Evolutionary conservation across 2,329 filamentous ascomycete species (phyloP), one percentile per base, ranked within the genome.

Genomic region (Zymoseptoria ardabiliae): DNA sequence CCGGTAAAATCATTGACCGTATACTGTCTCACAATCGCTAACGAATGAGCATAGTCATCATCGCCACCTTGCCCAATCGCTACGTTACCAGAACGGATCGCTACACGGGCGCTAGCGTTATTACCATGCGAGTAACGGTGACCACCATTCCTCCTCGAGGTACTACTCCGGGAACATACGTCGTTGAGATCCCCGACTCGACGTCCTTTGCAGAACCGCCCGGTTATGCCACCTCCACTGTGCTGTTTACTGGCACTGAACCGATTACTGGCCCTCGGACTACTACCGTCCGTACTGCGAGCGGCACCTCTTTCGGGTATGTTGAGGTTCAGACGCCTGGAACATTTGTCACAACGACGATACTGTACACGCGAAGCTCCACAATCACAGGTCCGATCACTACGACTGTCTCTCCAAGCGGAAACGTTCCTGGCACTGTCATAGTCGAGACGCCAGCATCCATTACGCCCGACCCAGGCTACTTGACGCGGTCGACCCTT

Each of bases 171-270:
- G 59, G 60, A 3, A 57, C 53, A 6, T 30, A 58, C 20, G 48
- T 58, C 17, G 51, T 63, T 54, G 53, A 58, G 57, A 61, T 56
- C 19, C 59, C 59, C 57, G 55, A 57, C 17, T 53, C 54, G 13
- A 58, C 52, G 17, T 22, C 58, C 19, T 13, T 41, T 17, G 13
- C n/a, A 11, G 23, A n/a, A 45, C 52, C 57, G 3, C 11, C 19
- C 1, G 30, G 48, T 53, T 57, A 45, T 57, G 23, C 50, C 20
- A 61, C 57, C 25, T 53, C 50, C 7, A 61, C 57, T 8, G 48
- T 54, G 10, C 13, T 51, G 9, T 61, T 58, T 17, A 58, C 56
- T 1, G 59, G 56, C 2, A 45, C 21, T n/a, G 19, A 22, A 17
- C 17, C 25, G 2, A 53, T 62, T 20, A 54, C 57, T n/a, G 54